These are phyloP conservation scores for Auriculariales sp. DNA, from an alignment of 768 basidiomycete genomes.

Conservation along the genomic window DNA sequence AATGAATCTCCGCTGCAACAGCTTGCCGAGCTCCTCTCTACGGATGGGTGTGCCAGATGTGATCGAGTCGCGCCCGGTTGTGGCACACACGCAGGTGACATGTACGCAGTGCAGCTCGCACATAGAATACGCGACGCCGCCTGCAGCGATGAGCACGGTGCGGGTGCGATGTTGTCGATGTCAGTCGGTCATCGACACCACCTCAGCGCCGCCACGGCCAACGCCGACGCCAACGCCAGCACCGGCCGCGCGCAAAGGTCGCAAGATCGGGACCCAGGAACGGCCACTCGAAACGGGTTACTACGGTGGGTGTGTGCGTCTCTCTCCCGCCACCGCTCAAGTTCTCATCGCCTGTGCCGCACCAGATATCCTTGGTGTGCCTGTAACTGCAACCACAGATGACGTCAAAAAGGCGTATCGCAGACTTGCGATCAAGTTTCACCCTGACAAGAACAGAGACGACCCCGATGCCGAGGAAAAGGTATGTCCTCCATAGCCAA, in stretches of 20 bases:
- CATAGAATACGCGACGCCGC: neutral
- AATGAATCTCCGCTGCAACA: too few species aligned
- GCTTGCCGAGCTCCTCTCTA: too few species aligned
- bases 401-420: constrained; percentile 90
- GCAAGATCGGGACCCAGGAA: constrained; percentile 83
- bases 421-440: constrained; percentile 78
- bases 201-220: constrained; percentile 9
- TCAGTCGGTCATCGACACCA: constrained; percentile 29
- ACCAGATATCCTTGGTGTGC: too few species aligned
- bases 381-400: constrained; percentile 59
- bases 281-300: constrained; percentile 81
- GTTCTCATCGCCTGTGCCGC: too few species aligned
- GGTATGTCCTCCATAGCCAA: constrained; percentile 14
- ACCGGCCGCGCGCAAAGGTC: constrained; percentile 28
- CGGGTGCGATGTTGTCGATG: constrained; percentile 62
- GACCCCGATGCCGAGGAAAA: constrained; percentile 69
- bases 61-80: neutral
- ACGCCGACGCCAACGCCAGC: constrained; percentile 7
- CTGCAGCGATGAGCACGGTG: constrained; percentile 20
- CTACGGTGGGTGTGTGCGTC: too few species aligned
- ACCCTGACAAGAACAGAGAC: constrained; percentile 85
- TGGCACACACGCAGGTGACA: neutral
- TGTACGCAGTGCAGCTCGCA: neutral
- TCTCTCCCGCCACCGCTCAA: too few species aligned
- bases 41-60: too few species aligned